Conservation (phyloP, 164 flowering plant species). For the Vitis amurensis region DNA sequence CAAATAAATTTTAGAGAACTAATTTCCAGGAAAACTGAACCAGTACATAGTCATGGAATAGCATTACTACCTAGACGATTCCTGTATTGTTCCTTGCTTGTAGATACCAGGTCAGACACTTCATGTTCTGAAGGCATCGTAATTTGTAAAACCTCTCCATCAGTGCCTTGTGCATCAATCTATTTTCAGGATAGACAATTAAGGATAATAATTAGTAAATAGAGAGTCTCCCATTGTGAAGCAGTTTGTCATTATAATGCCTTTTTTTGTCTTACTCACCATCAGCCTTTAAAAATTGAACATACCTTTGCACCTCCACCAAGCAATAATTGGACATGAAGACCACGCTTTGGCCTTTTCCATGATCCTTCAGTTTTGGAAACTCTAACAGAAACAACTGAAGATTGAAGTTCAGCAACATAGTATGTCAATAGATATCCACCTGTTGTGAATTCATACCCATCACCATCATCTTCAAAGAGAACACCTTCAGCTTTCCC, state of each 20-base stretch:
- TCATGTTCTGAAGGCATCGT: constrained; percentile 67
- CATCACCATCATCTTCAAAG: constrained; percentile 97
- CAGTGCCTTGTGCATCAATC: constrained; percentile 80
- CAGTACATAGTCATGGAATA: background rate
- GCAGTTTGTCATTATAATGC: too few species aligned
- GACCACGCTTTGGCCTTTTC: constrained; percentile 75
- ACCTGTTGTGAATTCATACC: constrained; percentile 72
- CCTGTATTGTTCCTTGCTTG: constrained; percentile 46
- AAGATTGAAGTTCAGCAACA: constrained; percentile 65
- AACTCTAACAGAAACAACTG: constrained; percentile 66
- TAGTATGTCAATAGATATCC: constrained; percentile 74
- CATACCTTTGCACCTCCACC: constrained; percentile 82
- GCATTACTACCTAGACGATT: constrained; percentile 53
- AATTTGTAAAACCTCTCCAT: constrained; percentile 76
- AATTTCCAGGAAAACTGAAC: background rate
- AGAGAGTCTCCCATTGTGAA: background rate
- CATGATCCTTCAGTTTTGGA: constrained; percentile 77
- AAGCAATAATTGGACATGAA: constrained; percentile 74
- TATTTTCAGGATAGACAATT: constrained; percentile 22
- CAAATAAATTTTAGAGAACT: background rate
- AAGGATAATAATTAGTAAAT: background rate
- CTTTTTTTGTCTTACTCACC: background rate
- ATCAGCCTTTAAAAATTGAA: background rate
- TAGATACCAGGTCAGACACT: constrained; percentile 41
- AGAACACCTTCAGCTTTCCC: constrained; percentile 90